Evolutionary conservation across 371 early-diverging fungal species (phyloP), one percentile per base, ranked within the genome.

Genomic region (Apophysomyces variabilis): DNA sequence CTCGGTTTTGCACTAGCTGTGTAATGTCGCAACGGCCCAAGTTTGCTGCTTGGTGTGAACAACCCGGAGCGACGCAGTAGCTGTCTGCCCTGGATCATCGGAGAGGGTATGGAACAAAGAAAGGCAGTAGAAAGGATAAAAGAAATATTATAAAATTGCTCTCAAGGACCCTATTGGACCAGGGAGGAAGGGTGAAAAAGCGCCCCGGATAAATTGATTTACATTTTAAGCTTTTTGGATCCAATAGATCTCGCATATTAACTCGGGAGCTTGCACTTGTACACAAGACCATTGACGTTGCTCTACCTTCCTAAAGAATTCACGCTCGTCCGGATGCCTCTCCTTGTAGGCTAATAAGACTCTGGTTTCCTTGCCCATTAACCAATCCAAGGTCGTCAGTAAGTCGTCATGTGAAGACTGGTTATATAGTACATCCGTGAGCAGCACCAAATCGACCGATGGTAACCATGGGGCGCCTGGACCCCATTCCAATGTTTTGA

Each of bases 391-490:
- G 0, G 84, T 78, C n/a, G 70, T 74, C 18, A 84, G 35, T 4
- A 84, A 58, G 1, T 71, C 54, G 47, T 78, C 77, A 57, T 81
- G 82, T 5, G 73, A 74, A 9, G 62, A 67, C 66, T 76, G 77
- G 44, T 84, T 81, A 44, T 84, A 84, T 1, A 84, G 67, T 0
- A 81, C 79, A 60, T 84, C 84, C 7, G 78, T 72, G 46, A 81
- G 62, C 13, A 84, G 16, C 3, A 81, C 64, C 26, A 79, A 41
- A 50, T 80, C 73, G 8, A 79, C 73, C 5, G 65, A 38, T 6
- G 54, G 64, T 36, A 57, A 32, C 32, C 57, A 45, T n/a, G 39
- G 36, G 43, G 58, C 13, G 7, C 26, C 41, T 39, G 39, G 47
- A 65, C 78, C 78, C 82, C 82, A 82, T 18, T 72, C 64, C 5